Base-by-base conservation (phyloP, 1,284 basidiomycete genomes). In the Ceratobasidium sp. region DNA sequence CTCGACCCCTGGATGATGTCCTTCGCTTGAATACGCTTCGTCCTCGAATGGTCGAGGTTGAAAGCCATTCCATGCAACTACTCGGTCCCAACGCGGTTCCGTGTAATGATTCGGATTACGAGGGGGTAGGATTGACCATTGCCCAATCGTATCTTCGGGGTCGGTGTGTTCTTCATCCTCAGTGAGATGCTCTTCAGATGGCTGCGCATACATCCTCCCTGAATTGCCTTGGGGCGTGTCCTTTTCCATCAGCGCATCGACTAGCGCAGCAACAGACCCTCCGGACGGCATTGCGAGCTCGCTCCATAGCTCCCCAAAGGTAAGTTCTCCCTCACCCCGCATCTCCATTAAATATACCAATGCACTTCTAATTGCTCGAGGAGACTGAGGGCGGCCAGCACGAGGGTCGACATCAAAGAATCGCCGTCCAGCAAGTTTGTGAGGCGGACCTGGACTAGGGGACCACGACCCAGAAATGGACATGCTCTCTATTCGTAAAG, bases 401-500 rank as follows among this genome's bases (percentile, higher is more conserved):
- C 74, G 67, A 2, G 76, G 66, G 70, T 77, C 57, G 22, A 56
- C 46, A 19, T 71, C n/a, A 43, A 70, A 73, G 11, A 32, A 51
- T 43, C 67, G 76, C 19, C 57, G 51, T 17, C 65, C 70, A 17
- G 64, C 22, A 8, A 78, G 71, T 19, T 64, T 37, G 65, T 78
- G 77, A 17, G 44, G 37, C n/a, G 76, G 56, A 37, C 29, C 40
- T n/a, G 22, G 29, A 13, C 56, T 69, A 62, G 25, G 56, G 44
- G 59, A 65, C 46, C 64, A 69, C 19, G 64, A 64, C 52, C 77
- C 79, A 64, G 80, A 81, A 54, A 77, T 61, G n/a, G 76, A 59
- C 44, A 81, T 76, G 11, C 70, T 77, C 8, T 80, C 80, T 15
- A 81, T 78, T 7, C 80, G 79, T n/a, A 81, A 79, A 2, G 81